These are phyloP conservation scores for Bullera alba DNA, from an alignment of 768 basidiomycete species.

Conservation along the genomic window DNA sequence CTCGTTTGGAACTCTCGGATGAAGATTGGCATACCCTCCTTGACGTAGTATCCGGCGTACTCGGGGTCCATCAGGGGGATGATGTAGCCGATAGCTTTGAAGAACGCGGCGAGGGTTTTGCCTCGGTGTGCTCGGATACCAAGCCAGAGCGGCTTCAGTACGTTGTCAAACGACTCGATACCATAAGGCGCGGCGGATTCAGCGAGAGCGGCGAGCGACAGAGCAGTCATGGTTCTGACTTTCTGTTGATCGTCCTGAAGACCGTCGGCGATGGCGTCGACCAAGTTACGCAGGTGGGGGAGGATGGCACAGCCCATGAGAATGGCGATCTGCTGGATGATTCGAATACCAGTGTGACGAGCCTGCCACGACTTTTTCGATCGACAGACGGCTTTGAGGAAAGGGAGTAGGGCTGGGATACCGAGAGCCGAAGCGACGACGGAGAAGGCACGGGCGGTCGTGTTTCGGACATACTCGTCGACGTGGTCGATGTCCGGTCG, in stretches of 20 bases:
- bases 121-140: conserved; percentile 92
- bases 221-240: conserved; percentile 90
- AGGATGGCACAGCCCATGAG: conserved; percentile 99
- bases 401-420: conserved; percentile 93
- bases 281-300: conserved; percentile 91
- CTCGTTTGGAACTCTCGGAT: conserved; percentile 94
- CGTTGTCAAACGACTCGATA: conserved; percentile 98
- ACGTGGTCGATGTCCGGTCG: conserved; percentile 99
- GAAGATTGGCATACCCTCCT: conserved; percentile 58
- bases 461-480: conserved; percentile 98
- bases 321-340: conserved; percentile 98
- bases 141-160: conserved; percentile 87
- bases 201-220: conserved; percentile 84
- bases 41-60: conserved; percentile 98
- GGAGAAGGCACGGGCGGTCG: conserved; percentile 96
- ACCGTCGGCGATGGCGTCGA: conserved; percentile 90
- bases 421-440: conserved; percentile 98
- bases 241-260: conserved; percentile 92
- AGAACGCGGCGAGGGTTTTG: conserved; percentile 87
- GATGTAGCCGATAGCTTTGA: conserved; percentile 98
- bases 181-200: conserved; percentile 97
- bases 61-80: conserved; percentile 99
- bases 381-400: conserved; percentile 95
- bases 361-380: conserved; percentile 99
- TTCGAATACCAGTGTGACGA: conserved; percentile 96